phyloP scores from a whole-genome alignment of 2,329 filamentous ascomycete genomes.

The Plenodomus lindquistii region DNA sequence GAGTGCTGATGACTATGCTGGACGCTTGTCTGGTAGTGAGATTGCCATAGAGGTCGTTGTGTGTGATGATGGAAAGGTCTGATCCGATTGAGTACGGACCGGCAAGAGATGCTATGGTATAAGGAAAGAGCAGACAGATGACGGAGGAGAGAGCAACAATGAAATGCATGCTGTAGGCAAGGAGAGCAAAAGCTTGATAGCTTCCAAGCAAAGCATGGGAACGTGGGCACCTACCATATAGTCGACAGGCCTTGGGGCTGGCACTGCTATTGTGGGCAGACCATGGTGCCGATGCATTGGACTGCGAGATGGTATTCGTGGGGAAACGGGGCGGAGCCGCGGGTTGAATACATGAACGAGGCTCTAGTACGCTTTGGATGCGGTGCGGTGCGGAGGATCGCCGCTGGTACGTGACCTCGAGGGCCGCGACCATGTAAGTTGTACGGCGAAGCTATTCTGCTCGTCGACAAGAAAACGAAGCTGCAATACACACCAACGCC shows the following conservation, averaged over 20 bases:
- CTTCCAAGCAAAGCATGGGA: neutral
- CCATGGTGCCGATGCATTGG: neutral
- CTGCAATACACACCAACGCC: no score
- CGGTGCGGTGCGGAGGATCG: slow-evolving; percentile 1
- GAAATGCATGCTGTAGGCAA: neutral
- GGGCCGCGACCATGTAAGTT: neutral
- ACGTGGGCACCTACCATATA: neutral
- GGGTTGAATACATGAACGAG: slow-evolving; percentile 12
- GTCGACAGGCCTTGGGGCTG: neutral
- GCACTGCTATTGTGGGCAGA: neutral
- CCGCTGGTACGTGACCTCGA: neutral
- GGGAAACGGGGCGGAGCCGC: slow-evolving; percentile 6
- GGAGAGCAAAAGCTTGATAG: neutral
- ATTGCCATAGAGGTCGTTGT: slow-evolving; percentile 33
- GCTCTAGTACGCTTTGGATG: slow-evolving; percentile 1
- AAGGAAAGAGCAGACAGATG: slow-evolving; percentile 10
- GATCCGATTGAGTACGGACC: slow-evolving; percentile 30
- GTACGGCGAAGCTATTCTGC: neutral
- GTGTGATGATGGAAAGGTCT: slow-evolving; percentile 35
- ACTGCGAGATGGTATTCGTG: slow-evolving; percentile 4
- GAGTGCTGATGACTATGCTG: slow-evolving; percentile 20
- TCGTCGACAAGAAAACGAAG: neutral
- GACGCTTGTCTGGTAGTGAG: slow-evolving; percentile 23
- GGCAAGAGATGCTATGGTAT: slow-evolving; percentile 13
- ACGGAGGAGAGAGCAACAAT: slow-evolving; percentile 4